Percentiles rank a stretch among this genome's conserved stretches.
These are phyloP conservation scores for Cyberlindnera galapagoensis DNA, from an alignment of 805 yeast species.

Conservation along the genomic window DNA sequence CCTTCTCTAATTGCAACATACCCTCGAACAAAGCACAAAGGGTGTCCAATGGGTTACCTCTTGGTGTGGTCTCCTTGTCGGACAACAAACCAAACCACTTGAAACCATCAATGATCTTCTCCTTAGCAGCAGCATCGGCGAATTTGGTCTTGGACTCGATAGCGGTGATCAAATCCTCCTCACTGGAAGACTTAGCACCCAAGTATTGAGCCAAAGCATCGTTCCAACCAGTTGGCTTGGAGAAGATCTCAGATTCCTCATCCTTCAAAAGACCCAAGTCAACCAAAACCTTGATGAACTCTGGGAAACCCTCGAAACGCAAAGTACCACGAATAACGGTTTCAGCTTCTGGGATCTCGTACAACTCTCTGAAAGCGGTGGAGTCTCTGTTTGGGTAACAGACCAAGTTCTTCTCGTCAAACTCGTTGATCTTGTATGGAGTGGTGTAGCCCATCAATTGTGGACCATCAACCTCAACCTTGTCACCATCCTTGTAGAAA, in stretches of 20 bases:
- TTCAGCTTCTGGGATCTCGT: constrained; percentile 94
- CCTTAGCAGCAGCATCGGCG: constrained; percentile 75
- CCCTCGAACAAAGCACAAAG: constrained; percentile 94
- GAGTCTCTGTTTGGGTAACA: constrained; percentile 98
- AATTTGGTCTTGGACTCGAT: constrained; percentile 75
- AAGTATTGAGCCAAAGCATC: constrained; percentile 73
- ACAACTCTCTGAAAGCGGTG: constrained; percentile 85
- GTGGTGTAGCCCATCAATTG: constrained; percentile 92
- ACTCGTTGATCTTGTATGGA: constrained; percentile 96
- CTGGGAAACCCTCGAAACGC: constrained; percentile 98
- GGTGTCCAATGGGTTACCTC: constrained; percentile 93
- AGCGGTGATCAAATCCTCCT: constrained; percentile 67
- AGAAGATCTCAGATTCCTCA: constrained; percentile 53
- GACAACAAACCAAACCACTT: constrained; percentile 93
- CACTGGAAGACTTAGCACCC: constrained; percentile 64
- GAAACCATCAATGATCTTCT: constrained; percentile 81
- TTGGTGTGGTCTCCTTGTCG: constrained; percentile 68
- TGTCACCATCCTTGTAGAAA: constrained; percentile 80
- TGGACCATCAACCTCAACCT: constrained; percentile 75
- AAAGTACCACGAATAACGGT: constrained; percentile 95
- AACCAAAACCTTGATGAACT: constrained; percentile 90
- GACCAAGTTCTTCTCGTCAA: constrained; percentile 58
- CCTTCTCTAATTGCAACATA: constrained; percentile 91
- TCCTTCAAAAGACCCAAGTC: constrained; percentile 91
- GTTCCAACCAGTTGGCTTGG: constrained; percentile 70